Evolutionary conservation across 108 stramenopile species (phyloP).

Genomic region (Nitzschia putrida): DNA sequence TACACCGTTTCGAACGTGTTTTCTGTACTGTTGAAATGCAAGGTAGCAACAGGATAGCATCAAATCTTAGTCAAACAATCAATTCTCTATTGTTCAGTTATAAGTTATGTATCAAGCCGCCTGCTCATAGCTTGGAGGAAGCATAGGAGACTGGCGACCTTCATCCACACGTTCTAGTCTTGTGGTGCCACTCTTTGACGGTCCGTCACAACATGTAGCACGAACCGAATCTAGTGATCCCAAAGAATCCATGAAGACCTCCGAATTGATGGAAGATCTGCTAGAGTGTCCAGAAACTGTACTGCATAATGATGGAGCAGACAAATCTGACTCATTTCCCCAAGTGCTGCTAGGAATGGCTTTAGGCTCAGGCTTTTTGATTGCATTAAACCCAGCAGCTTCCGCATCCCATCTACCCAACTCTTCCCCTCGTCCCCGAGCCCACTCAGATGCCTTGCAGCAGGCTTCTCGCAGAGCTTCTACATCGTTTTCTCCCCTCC

Average conservation of each 20-base stretch:
- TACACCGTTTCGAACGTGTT: too few relatives aligned
- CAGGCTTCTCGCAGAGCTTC: constrained; percentile 15
- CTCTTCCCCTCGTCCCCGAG: constrained; percentile 15
- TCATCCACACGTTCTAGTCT: constrained; percentile 14
- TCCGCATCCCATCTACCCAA: constrained; percentile 24
- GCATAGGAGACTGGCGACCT: background rate
- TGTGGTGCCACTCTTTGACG: background rate
- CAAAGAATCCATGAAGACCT: constrained; percentile 14
- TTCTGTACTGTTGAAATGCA: too few relatives aligned
- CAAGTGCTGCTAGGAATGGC: background rate
- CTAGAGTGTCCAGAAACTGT: background rate
- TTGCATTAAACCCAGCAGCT: background rate
- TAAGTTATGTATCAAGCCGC: background rate
- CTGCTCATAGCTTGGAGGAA: background rate
- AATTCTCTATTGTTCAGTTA: too few relatives aligned
- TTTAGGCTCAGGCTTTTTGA: background rate
- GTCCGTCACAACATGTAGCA: background rate
- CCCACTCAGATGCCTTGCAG: constrained; percentile 22
- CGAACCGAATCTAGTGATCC: background rate
- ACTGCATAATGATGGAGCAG: constrained; percentile 15
- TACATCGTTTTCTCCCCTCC: background rate
- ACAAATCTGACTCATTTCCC: constrained; percentile 15
- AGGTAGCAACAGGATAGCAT: too few relatives aligned
- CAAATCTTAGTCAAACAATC: too few relatives aligned
- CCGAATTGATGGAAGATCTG: constrained; percentile 3